Evolutionary conservation across 768 basidiomycete species (phyloP).

Genomic region (Lentinula raphanica): DNA sequence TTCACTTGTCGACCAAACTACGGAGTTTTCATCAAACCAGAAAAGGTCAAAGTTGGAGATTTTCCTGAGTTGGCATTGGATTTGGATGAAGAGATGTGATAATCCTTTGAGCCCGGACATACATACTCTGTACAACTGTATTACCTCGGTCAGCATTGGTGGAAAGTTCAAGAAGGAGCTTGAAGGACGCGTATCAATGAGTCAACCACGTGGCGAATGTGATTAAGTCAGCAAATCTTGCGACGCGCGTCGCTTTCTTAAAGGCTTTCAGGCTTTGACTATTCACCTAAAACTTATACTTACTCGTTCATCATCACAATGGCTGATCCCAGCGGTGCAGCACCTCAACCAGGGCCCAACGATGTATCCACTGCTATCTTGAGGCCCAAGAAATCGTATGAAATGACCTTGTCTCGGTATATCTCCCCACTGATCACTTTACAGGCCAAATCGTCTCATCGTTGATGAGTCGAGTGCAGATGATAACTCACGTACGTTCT

Average conservation of each 20-base stretch:
- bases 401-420: conserved; percentile 15
- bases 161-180: conserved; percentile 7
- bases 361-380: conserved; percentile 94
- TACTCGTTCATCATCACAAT: conserved; percentile 22
- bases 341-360: conserved; percentile 80
- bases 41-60: conserved; percentile 78
- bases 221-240: not conserved
- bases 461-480: conserved; percentile 92
- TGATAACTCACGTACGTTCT: conserved; percentile 82
- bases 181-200: not conserved
- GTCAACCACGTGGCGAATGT: not conserved
- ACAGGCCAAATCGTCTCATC: conserved; percentile 92
- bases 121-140: not conserved
- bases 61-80: conserved; percentile 80
- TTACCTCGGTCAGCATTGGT: not conserved
- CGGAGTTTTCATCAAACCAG: conserved; percentile 84
- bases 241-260: conserved; percentile 6
- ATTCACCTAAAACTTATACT: not conserved
- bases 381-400: conserved; percentile 96
- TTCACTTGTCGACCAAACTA: conserved; percentile 74
- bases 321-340: conserved; percentile 82
- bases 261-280: not conserved
- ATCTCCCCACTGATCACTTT: conserved; percentile 16
- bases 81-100: conserved; percentile 71
- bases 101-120: conserved; percentile 9